Base-by-base conservation (phyloP, 768 basidiomycete species). In the Tulasnella sp. region DNA sequence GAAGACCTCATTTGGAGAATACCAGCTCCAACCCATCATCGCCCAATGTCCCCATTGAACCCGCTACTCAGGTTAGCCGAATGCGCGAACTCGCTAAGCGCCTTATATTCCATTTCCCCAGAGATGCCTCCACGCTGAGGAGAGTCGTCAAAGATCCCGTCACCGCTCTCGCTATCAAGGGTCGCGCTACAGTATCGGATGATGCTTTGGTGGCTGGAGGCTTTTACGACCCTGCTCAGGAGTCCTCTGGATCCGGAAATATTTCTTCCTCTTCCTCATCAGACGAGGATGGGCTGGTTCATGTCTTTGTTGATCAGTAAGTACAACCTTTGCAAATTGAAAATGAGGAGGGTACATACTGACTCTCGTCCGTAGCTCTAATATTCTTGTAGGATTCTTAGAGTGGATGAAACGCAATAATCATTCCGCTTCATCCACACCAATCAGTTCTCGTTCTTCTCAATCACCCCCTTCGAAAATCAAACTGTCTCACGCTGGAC, bases 301-400 rank as follows among this genome's bases (percentile, higher is more conserved):
- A 72, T 54, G 63, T 69, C 50, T 71, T 71, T 55, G 60, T 70
- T 22, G 71, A 72, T 53, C 71, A 73, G 71, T 72, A 57, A 53
- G 70, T 66, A 27, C 16, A 13, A 25, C 19, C 13, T 51, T 49
- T 29, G 34, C 10, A 13, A 7, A 25, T 4, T 10, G 33, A n/a
- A 29, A 37, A 1, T 43, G 16, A 10, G 1, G 13, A 39, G 12
- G 27, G 16, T 41, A 40, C 24, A 15, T 2, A 4, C 43, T 8
- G 24, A 7, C 25, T 44, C 20, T 39, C 48, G 16, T 28, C n/a
- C 54, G 41, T 58, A 89, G 87, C 58, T 90, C 87, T 13, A 91
- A 91, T 61, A 89, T 91, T 56, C 74, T 90, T 40, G 79, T 91
- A 54, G 87, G 87, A 29, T 73, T 89, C 48, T 63, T 89, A n/a